These are phyloP conservation scores for Xylaria castorea DNA, from an alignment of 495 filamentous ascomycete genomes.

Conservation along the genomic window DNA sequence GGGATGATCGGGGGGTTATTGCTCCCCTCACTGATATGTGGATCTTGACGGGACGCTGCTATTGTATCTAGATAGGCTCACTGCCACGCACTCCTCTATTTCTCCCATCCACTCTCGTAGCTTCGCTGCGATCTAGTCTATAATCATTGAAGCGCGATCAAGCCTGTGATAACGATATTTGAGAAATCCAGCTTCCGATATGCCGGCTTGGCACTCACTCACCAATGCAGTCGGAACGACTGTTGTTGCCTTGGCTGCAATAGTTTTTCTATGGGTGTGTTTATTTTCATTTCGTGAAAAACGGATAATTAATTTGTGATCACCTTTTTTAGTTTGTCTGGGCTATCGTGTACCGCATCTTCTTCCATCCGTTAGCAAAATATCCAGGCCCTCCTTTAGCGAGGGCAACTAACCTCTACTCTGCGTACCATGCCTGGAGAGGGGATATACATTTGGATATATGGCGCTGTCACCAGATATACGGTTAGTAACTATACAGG, in stretches of 20 bases:
- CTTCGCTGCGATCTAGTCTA: neutral
- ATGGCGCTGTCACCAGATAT: constrained; percentile 24
- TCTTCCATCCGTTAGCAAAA: constrained; percentile 23
- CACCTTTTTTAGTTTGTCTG: neutral
- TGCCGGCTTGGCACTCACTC: neutral
- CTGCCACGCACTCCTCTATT: neutral
- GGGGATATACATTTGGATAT: constrained; percentile 25
- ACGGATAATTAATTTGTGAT: neutral
- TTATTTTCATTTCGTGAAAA: neutral
- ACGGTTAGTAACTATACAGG: constrained; percentile 7
- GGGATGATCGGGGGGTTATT: no score
- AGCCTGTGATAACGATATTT: neutral
- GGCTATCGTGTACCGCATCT: neutral
- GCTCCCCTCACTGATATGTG: neutral
- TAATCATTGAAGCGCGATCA: neutral
- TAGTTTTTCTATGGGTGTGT: neutral
- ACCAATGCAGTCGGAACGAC: neutral
- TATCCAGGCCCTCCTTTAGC: constrained; percentile 29
- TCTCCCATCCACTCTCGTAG: neutral
- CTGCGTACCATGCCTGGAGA: constrained; percentile 17
- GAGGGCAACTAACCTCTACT: constrained; percentile 20
- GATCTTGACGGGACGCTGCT: neutral
- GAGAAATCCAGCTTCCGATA: neutral
- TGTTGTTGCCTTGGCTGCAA: neutral
- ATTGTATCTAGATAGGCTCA: neutral